These are phyloP conservation scores for Zopfia rhizophila DNA, from an alignment of 2,329 filamentous ascomycete genomes.

Conservation along the genomic window DNA sequence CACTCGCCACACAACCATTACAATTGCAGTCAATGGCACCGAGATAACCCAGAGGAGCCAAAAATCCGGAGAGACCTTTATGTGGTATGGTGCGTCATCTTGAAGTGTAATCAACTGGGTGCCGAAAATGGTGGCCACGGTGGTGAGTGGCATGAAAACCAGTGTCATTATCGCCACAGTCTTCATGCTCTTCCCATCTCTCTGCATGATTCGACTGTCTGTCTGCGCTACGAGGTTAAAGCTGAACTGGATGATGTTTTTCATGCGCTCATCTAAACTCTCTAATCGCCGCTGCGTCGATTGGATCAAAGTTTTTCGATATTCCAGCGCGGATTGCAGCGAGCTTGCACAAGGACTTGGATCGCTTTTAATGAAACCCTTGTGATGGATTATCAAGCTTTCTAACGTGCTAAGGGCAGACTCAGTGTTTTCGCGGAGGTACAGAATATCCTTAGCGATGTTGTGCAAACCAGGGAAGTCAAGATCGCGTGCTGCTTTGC, in stretches of 20 bases:
- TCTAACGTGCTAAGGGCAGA: slow-evolving; percentile 40
- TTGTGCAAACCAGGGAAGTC: slow-evolving; percentile 48
- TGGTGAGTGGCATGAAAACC: slow-evolving; percentile 55
- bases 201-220: slow-evolving; percentile 49
- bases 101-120: slow-evolving; percentile 40
- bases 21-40: slow-evolving; percentile 32
- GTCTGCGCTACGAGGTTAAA: slow-evolving; percentile 55
- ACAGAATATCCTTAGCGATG: slow-evolving; percentile 52
- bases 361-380: slow-evolving; percentile 5
- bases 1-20: slow-evolving; percentile 32
- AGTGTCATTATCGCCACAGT: slow-evolving; percentile 58
- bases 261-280: slow-evolving; percentile 49
- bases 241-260: slow-evolving; percentile 52
- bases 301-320: slow-evolving; percentile 44
- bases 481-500: slow-evolving; percentile 26
- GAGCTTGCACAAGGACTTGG: slow-evolving; percentile 16
- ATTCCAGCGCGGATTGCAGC: slow-evolving; percentile 36
- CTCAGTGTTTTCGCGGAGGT: slow-evolving; percentile 49
- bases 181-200: slow-evolving; percentile 57
- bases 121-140: slow-evolving; percentile 43
- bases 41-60: slow-evolving; percentile 44
- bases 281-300: slow-evolving; percentile 46
- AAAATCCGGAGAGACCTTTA: slow-evolving; percentile 40
- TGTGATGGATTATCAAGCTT: slow-evolving; percentile 34
- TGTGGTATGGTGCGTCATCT: slow-evolving; percentile 28